Conservation (phyloP, 1,284 basidiomycete species). For the Ceratobasidium sp. region DNA sequence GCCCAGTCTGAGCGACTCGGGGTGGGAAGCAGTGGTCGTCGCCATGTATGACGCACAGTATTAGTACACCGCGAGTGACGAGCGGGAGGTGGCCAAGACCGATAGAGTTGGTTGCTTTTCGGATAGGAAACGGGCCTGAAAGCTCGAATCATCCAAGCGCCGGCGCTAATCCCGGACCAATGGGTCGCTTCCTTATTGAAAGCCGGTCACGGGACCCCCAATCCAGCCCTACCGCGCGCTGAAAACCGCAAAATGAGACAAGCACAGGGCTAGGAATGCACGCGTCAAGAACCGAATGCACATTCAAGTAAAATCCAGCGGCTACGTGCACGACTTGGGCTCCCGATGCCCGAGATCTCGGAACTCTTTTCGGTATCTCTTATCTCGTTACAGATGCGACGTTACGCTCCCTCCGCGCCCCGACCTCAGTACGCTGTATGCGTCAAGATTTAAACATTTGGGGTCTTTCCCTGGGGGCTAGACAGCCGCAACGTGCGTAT, state of each 20-base stretch:
- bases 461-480: slow-evolving; percentile 26
- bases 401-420: slow-evolving; percentile 11
- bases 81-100: slow-evolving; percentile 2
- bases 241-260: too few relatives aligned
- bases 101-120: background rate
- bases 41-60: slow-evolving; percentile 43
- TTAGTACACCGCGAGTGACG: background rate
- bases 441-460: slow-evolving; percentile 45
- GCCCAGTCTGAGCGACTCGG: slow-evolving; percentile 29
- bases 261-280: too few relatives aligned
- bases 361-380: slow-evolving; percentile 17
- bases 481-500: slow-evolving; percentile 10
- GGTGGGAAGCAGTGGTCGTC: slow-evolving; percentile 38
- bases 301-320: too few relatives aligned
- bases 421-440: slow-evolving; percentile 38
- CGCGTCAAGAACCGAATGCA: too few relatives aligned
- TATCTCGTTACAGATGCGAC: background rate
- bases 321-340: too few relatives aligned
- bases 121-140: background rate
- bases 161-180: background rate
- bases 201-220: too few relatives aligned
- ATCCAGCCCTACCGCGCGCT: too few relatives aligned
- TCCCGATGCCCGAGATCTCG: too few relatives aligned
- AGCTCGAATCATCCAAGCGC: too few relatives aligned
- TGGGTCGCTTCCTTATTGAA: background rate